Conservation (phyloP, 306 rosid species). For the Ormosia emarginata region DNA sequence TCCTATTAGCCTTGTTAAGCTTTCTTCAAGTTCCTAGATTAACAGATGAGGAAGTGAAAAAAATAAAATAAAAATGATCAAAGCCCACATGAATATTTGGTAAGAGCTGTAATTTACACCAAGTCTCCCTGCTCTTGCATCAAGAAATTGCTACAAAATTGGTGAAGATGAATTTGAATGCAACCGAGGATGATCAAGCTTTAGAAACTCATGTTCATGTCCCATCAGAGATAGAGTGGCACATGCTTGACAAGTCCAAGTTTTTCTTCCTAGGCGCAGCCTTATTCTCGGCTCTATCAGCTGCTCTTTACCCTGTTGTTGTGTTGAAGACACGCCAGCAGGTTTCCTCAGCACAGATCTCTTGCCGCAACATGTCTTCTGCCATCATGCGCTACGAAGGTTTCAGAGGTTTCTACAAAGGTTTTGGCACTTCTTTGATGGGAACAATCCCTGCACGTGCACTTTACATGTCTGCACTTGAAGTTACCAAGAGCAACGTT, state of each 20-base stretch:
- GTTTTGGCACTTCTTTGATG: slow-evolving; percentile 87
- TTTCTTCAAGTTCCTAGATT: too few species aligned
- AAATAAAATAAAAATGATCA: too few species aligned
- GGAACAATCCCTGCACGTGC: slow-evolving; percentile 96
- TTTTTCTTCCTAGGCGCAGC: slow-evolving; percentile 94
- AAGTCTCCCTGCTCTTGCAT: too few species aligned
- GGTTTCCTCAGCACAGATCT: slow-evolving; percentile 54
- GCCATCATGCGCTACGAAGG: slow-evolving; percentile 79
- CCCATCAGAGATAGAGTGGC: slow-evolving; percentile 95
- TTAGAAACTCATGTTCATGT: slow-evolving; percentile 56
- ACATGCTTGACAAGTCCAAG: slow-evolving; percentile 91
- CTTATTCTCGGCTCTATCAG: slow-evolving; percentile 86
- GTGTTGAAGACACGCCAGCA: slow-evolving; percentile 88
- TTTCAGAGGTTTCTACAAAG: slow-evolving; percentile 80
- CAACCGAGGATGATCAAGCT: slow-evolving; percentile 68
- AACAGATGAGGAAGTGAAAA: too few species aligned
- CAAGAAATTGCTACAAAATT: slow-evolving; percentile 4
- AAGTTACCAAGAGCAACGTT: slow-evolving; percentile 78
- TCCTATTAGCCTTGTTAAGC: too few species aligned
- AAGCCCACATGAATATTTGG: too few species aligned
- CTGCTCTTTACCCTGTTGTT: slow-evolving; percentile 73
- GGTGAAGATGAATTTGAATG: slow-evolving; percentile 79
- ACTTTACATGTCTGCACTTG: slow-evolving; percentile 87
- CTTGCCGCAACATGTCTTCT: slow-evolving; percentile 63
- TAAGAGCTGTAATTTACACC: too few species aligned